A percentile compares a stretch with the other conserved stretches of the same genome.
Evolutionary conservation across 441 rosid genomes (phyloP).

Genomic region (Capsella rubella): DNA sequence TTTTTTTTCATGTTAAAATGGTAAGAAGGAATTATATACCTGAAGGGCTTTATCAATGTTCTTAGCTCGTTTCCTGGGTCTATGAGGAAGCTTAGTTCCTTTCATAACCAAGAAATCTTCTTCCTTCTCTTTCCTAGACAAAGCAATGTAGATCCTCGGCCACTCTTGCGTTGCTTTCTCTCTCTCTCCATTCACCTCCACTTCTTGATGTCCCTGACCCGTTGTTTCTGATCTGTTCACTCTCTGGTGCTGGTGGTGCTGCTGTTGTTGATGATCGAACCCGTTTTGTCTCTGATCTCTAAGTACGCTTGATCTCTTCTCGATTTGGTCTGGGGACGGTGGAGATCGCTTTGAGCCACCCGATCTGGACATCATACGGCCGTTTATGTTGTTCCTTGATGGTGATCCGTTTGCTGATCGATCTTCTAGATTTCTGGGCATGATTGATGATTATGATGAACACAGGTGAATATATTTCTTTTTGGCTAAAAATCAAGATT

Average conservation of each 20-base stretch:
- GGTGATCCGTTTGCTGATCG: constrained; percentile 50
- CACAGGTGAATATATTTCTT: constrained; percentile 6
- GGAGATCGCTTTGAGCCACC: constrained; percentile 56
- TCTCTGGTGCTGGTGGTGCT: constrained; percentile 23
- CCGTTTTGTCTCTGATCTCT: constrained; percentile 58
- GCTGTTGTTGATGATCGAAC: constrained; percentile 32
- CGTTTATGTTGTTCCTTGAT: constrained; percentile 40
- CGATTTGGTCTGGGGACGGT: constrained; percentile 57
- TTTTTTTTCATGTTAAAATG: neutral
- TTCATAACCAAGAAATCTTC: constrained; percentile 77
- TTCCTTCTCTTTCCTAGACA: constrained; percentile 79
- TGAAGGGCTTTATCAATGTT: constrained; percentile 67
- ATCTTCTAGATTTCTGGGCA: constrained; percentile 51
- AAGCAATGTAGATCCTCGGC: constrained; percentile 65
- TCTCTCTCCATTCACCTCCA: constrained; percentile 43
- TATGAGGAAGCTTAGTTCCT: constrained; percentile 72
- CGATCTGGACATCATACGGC: constrained; percentile 59
- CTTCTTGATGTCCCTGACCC: constrained; percentile 39
- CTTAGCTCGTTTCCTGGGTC: constrained; percentile 78
- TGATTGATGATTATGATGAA: constrained; percentile 31
- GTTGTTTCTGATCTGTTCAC: constrained; percentile 48
- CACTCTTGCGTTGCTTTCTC: constrained; percentile 51
- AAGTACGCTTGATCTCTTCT: constrained; percentile 49
- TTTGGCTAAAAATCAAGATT: neutral
- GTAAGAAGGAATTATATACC: constrained; percentile 40